These are phyloP conservation scores for Aspergillus ustus DNA, from an alignment of 2,329 filamentous ascomycete species.

Conservation along the genomic window DNA sequence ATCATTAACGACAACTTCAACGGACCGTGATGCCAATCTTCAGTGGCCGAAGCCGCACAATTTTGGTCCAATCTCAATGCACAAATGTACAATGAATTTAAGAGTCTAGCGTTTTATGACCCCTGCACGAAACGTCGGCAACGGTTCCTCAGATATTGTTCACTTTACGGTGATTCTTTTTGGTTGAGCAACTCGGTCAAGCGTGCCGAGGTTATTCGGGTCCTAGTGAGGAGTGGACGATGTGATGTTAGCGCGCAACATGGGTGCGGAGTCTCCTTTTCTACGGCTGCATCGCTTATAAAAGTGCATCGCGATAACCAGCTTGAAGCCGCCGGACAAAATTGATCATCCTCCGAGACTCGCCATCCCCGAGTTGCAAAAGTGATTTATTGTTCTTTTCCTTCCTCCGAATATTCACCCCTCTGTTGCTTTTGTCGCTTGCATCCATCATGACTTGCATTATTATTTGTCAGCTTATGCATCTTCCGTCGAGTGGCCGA, in stretches of 20 bases:
- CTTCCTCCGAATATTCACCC: slow-evolving; percentile 18
- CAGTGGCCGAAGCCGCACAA: slow-evolving; percentile 74
- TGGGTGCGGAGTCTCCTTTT: slow-evolving; percentile 54
- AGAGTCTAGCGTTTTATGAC: slow-evolving; percentile 69
- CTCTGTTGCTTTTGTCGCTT: slow-evolving; percentile 22
- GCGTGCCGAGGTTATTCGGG: slow-evolving; percentile 56
- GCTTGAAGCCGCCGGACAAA: slow-evolving; percentile 60
- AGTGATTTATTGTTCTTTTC: slow-evolving; percentile 31
- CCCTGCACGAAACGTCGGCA: slow-evolving; percentile 55
- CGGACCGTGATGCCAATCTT: slow-evolving; percentile 58
- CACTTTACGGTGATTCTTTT: slow-evolving; percentile 64
- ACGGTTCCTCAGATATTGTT: slow-evolving; percentile 65
- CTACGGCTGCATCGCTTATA: slow-evolving; percentile 56
- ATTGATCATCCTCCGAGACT: slow-evolving; percentile 57
- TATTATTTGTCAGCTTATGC: slow-evolving; percentile 27
- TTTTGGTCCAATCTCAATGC: slow-evolving; percentile 77
- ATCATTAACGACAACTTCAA: slow-evolving; percentile 47
- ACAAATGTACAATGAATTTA: slow-evolving; percentile 77
- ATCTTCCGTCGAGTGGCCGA: slow-evolving; percentile 30
- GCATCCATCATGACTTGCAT: slow-evolving; percentile 30
- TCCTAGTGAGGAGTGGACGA: slow-evolving; percentile 58
- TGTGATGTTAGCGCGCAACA: slow-evolving; percentile 33
- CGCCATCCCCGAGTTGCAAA: slow-evolving; percentile 58
- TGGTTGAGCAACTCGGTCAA: slow-evolving; percentile 55
- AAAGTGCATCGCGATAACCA: slow-evolving; percentile 57